Percentiles rank a stretch among this genome's conserved stretches.
Conservation (phyloP, 1,284 basidiomycete genomes). For the Jaminaea rosea region DNA sequence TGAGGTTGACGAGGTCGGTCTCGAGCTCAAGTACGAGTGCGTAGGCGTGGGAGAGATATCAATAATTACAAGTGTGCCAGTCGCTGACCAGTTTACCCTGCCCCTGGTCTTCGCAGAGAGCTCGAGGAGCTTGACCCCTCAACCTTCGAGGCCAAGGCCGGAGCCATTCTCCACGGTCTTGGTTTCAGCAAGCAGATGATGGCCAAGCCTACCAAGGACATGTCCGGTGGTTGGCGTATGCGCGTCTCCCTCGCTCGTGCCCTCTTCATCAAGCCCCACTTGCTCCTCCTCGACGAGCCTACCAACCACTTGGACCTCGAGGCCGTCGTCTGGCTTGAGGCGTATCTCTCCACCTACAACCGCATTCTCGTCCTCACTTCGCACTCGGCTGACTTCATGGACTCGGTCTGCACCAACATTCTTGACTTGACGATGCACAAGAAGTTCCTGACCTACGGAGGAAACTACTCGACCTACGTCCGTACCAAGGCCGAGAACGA, state of each 20-base stretch:
- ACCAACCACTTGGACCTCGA: conserved; percentile 84
- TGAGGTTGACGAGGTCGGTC: conserved; percentile 73
- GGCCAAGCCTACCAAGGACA: conserved; percentile 92
- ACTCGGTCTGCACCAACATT: conserved; percentile 74
- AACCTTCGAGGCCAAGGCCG: conserved; percentile 93
- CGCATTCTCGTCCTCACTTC: conserved; percentile 86
- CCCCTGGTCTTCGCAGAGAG: too few species aligned
- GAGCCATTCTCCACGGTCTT: conserved; percentile 89
- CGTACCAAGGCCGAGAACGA: conserved; percentile 94
- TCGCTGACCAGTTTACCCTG: too few species aligned
- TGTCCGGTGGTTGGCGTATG: conserved; percentile 99
- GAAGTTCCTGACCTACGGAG: conserved; percentile 75
- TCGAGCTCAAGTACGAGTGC: conserved; percentile 87
- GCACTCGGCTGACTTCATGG: conserved; percentile 98
- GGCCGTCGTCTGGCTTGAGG: conserved; percentile 97
- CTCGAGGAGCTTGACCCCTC: conserved; percentile 91
- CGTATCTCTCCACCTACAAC: conserved; percentile 94
- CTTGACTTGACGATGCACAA: conserved; percentile 88
- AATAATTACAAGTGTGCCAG: too few species aligned
- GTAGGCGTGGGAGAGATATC: too few species aligned
- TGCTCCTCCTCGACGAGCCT: conserved; percentile 69
- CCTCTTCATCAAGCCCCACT: conserved; percentile 90
- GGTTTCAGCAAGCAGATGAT: conserved; percentile 88
- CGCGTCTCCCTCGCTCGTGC: conserved; percentile 92
- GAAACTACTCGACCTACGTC: conserved; percentile 95